These are phyloP conservation scores for Phytophthora citrophthora DNA, from an alignment of 352 stramenopile genomes.

Conservation along the genomic window DNA sequence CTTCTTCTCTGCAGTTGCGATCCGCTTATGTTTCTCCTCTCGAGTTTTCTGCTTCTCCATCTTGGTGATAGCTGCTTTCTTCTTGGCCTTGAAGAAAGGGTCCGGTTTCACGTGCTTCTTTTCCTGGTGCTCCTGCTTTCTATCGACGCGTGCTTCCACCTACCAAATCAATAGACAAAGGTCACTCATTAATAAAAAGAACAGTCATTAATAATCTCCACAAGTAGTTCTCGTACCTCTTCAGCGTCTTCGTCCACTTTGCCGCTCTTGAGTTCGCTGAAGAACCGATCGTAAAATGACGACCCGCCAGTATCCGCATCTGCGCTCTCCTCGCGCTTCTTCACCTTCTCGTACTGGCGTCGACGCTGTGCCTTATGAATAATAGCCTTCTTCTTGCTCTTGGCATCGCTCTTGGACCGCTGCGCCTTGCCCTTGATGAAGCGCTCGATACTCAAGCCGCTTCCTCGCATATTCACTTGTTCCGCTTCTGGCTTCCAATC, in stretches of 20 bases:
- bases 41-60: constrained; percentile 51
- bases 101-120: constrained; percentile 59
- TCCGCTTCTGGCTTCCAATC: constrained; percentile 16
- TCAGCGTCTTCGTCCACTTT: constrained; percentile 37
- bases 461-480: constrained; percentile 53
- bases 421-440: constrained; percentile 89
- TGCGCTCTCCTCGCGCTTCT: constrained; percentile 56
- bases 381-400: constrained; percentile 86
- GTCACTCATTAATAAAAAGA: no score
- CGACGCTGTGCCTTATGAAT: constrained; percentile 83
- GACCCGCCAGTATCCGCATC: constrained; percentile 25
- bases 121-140: constrained; percentile 22
- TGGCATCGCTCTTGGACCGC: constrained; percentile 75
- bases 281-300: constrained; percentile 88
- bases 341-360: constrained; percentile 85
- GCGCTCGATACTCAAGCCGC: constrained; percentile 83
- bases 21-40: constrained; percentile 60
- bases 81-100: constrained; percentile 87
- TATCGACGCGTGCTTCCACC: constrained; percentile 32
- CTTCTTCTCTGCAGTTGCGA: constrained; percentile 70
- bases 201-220: no score
- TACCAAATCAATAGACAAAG: constrained; percentile 20
- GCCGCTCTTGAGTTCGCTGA: constrained; percentile 60
- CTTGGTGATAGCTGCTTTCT: constrained; percentile 66
- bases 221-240: constrained; percentile 5